Evolutionary conservation across 83 land plant species (phyloP).

Genomic region (Larix sibirica): DNA sequence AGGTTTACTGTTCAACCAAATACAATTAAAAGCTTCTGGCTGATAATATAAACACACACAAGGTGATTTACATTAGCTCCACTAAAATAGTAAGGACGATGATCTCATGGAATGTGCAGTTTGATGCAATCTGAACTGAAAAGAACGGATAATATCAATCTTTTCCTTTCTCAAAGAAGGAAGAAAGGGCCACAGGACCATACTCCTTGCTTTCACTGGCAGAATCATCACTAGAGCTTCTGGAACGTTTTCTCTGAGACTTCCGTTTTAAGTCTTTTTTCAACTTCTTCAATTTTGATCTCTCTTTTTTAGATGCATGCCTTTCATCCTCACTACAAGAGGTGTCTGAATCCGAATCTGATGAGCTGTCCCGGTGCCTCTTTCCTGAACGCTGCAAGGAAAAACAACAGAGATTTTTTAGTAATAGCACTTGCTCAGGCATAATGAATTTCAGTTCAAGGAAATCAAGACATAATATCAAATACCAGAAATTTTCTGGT

Average conservation of each 20-base stretch:
- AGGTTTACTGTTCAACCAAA: no score
- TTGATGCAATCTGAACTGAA: no score
- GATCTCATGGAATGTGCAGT: no score
- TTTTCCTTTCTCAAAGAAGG: constrained; percentile 11
- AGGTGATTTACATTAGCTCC: no score
- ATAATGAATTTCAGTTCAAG: no score
- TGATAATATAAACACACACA: no score
- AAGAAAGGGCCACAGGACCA: constrained; percentile 21
- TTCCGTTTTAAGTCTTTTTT: constrained; percentile 6
- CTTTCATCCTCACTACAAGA: constrained; percentile 12
- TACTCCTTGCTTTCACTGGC: constrained; percentile 1
- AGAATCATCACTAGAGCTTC: constrained; percentile 12
- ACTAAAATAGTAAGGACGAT: no score
- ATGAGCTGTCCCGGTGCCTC: constrained; percentile 15
- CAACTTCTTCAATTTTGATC: constrained; percentile 13
- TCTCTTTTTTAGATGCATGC: constrained; percentile 7
- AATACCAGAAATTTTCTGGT: no score
- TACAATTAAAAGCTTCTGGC: no score
- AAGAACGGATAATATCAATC: not conserved
- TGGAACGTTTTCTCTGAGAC: constrained; percentile 8
- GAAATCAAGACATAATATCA: no score
- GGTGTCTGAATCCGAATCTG: constrained; percentile 11
- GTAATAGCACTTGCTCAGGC: no score
- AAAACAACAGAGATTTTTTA: no score
- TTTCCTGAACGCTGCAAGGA: constrained; percentile 8